Base-by-base conservation (phyloP, 345 rosid genomes). In the Moricandia moricandioides region DNA sequence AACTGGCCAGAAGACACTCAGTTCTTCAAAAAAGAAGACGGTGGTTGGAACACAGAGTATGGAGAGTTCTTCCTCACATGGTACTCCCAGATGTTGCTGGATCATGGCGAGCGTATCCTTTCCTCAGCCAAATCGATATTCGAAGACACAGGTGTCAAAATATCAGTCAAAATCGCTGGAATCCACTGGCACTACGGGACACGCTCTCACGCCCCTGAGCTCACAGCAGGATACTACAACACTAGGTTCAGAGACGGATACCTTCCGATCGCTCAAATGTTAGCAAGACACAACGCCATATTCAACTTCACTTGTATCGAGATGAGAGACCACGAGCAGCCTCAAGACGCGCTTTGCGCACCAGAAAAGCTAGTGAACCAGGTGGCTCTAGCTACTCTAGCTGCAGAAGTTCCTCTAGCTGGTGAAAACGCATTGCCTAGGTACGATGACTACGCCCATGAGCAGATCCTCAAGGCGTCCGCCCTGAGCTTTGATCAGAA, bases 101-200 rank as follows among this genome's bases (percentile, higher is more conserved):
- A 88, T 13, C 99, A 95, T 10, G 96, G 97, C 0, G 93, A 90
- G 71, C 85, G 96, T 75, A 87, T 92, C 6, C 74, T 95, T 5
- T 81, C 88, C 26, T 86, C 93, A 6, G 88, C 97, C 43, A 83
- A 83, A 70, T 71, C 90, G 0, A 62, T 82, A 35, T 95, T 87
- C 1, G 84, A 87, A 39, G 71, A 69, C 39, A 72, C 77, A 0
- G 86, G 85, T 0, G 89, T 82, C 14, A 95, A 95, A 81, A 88
- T 95, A 62, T 95, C 99, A 0, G 97, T 89, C 3, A 95, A 95
- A 79, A 34, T 95, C 69, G 97, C 97, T 8, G 99, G 99, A 52
- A 95, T 95, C 69, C 99, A 95, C 71, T 95, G 99, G 97, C 99
- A 95, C 67, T 95, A 89, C 1, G 99, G 99, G n/a, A 82, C 83